phyloP scores from a whole-genome alignment of 148 eudicot species.

The Silene conica region DNA sequence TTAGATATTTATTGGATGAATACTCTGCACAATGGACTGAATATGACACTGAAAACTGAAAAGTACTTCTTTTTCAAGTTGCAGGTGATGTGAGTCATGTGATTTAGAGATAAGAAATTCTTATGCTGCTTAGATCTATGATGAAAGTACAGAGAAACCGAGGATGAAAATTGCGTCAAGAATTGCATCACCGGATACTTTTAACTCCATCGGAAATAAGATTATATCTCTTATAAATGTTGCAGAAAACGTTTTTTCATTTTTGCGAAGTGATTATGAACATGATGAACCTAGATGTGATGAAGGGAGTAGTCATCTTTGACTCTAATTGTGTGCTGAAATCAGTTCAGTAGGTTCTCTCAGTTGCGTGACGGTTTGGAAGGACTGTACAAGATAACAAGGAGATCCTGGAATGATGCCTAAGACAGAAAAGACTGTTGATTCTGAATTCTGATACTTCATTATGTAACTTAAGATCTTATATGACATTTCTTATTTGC shows the following conservation, averaged over 20 bases:
- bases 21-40: not conserved
- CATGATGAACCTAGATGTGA: not conserved
- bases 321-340: not conserved
- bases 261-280: not conserved
- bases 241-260: no score
- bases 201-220: no score
- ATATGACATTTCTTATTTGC: conserved; percentile 6
- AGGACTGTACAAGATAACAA: not conserved
- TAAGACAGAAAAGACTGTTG: conserved; percentile 6
- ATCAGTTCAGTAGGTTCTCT: not conserved
- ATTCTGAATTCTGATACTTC: conserved; percentile 3
- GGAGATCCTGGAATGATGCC: not conserved
- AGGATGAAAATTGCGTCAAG: not conserved
- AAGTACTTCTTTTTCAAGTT: not conserved
- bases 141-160: not conserved
- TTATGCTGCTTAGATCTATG: not conserved
- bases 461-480: not conserved
- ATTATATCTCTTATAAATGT: no score
- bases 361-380: not conserved
- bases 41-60: not conserved
- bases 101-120: conserved; percentile 16
- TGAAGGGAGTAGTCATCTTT: not conserved
- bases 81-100: not conserved
- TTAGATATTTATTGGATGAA: no score
- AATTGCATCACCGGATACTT: no score